Base-by-base conservation (phyloP, 306 rosid genomes). In the Lotus japonicus region DNA sequence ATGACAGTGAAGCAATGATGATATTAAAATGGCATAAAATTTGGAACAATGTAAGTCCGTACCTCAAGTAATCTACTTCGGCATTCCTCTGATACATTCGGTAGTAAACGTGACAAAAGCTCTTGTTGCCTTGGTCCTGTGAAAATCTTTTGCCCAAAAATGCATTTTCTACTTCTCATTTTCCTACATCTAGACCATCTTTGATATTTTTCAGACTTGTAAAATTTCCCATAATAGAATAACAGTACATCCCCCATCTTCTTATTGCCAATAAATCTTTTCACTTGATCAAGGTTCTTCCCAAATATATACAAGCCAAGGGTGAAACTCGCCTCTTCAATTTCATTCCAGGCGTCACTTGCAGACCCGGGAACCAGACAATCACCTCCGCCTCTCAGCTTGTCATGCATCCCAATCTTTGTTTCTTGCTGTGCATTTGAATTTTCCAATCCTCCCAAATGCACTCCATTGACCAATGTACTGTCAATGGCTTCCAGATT, bases 281-380 rank as follows among this genome's bases (percentile, higher is more conserved):
- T 79, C 83, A 94, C 95, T 72, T 72, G 88, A 68, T 74, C 80
- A 49, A 94, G 89, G 81, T 88, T 84, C 85, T 90, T 94, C 63
- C 95, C 96, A 64, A 88, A 90, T 74, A 94, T 81, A 77, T 88
- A 90, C 73, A 94, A 74, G 44, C 95, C 90, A 44, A 94, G 97
- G 77, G 86, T 78, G 66, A 94, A 84, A 79, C 91, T 55, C 31
- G 81, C 82, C 80, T 82, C 86, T 80, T 94, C 97, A 39, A 64
- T 73, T 66, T 81, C 87, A 84, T 68, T 84, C 97, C 90, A 90
- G 53, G 64, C 28, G 45, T 67, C 84, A 66, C 75, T 73, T 16
- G 61, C 79, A 67, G 84, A 75, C 54, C 86, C 95, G 4, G 97
- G 97, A 77, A 90, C 94, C 11, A 79, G 80, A 60, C 43, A 16